phyloP scores from a whole-genome alignment of 805 yeast genomes.

The Wickerhamiella kazuoi region DNA sequence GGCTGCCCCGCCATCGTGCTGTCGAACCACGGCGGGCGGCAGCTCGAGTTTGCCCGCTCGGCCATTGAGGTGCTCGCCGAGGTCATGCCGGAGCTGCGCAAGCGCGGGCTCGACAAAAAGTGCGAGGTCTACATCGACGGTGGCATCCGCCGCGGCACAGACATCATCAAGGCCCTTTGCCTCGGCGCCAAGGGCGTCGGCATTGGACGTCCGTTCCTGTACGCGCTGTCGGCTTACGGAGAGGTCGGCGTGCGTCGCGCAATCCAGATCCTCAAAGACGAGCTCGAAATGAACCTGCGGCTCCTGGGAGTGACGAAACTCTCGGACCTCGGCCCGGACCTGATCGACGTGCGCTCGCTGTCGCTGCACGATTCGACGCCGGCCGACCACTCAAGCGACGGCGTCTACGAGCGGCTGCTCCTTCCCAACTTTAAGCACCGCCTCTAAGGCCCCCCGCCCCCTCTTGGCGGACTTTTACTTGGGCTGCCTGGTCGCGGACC shows the following conservation, averaged over 20 bases:
- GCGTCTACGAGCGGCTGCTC: constrained; percentile 13
- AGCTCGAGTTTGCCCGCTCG: constrained; percentile 66
- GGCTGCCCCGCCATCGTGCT: constrained; percentile 67
- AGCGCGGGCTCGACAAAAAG: constrained; percentile 23
- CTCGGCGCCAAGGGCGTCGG: constrained; percentile 66
- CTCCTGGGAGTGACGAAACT: constrained; percentile 52
- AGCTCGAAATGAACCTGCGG: constrained; percentile 61
- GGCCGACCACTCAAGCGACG: constrained; percentile 8
- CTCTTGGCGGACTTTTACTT: no score
- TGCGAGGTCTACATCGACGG: constrained; percentile 59
- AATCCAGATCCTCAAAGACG: constrained; percentile 49
- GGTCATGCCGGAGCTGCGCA: constrained; percentile 31
- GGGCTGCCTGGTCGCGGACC: no score
- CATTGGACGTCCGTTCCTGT: constrained; percentile 56
- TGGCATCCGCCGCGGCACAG: constrained; percentile 62
- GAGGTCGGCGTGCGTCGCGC: constrained; percentile 54
- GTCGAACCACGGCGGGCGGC: constrained; percentile 85
- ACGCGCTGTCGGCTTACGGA: constrained; percentile 68
- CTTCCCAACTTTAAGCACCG: constrained; percentile 11
- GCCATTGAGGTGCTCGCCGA: constrained; percentile 57
- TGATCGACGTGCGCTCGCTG: constrained; percentile 32
- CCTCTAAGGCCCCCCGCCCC: no score
- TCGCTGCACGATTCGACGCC: constrained; percentile 10
- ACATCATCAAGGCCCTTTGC: constrained; percentile 56
- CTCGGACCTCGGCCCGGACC: constrained; percentile 38